Conservation (phyloP, 139 green algal species). For the Chlorella sp. region DNA sequence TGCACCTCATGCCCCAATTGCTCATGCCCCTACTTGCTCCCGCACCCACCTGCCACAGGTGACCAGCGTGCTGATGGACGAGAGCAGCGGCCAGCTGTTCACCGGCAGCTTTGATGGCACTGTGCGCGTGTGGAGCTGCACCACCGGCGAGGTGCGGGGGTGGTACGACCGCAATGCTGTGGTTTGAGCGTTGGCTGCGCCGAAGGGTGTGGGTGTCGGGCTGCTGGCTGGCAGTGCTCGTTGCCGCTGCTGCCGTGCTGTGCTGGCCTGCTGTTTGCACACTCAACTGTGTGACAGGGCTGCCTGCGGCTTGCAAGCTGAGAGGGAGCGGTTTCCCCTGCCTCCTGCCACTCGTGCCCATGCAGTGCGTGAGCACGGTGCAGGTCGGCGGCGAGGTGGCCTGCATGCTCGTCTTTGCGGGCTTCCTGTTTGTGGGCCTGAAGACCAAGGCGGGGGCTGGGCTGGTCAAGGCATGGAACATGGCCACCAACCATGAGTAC, state of each 20-base stretch:
- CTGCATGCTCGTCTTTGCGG: slow-evolving; percentile 69
- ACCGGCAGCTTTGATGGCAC: slow-evolving; percentile 75
- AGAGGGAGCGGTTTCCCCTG: no score
- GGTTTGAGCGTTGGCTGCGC: not conserved
- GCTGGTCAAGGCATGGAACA: slow-evolving; percentile 66
- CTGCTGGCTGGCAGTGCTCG: no score
- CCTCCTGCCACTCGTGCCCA: not conserved
- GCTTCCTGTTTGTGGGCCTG: slow-evolving; percentile 81
- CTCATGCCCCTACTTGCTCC: no score
- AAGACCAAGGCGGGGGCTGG: slow-evolving; percentile 44
- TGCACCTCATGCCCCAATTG: no score
- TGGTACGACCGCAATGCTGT: not conserved
- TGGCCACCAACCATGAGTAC: slow-evolving; percentile 55
- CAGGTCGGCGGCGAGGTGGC: slow-evolving; percentile 75
- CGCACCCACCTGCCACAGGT: slow-evolving; percentile 6
- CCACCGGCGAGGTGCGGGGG: slow-evolving; percentile 63
- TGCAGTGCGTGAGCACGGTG: slow-evolving; percentile 68
- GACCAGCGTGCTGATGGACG: slow-evolving; percentile 52
- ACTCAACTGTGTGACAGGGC: no score
- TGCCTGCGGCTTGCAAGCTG: no score
- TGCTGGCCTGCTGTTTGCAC: not conserved
- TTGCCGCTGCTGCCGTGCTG: no score
- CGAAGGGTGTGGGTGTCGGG: not conserved
- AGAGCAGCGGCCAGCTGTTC: slow-evolving; percentile 69
- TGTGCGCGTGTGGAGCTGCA: slow-evolving; percentile 73